A percentile compares a stretch with the other conserved stretches of the same genome.
phyloP scores from a whole-genome alignment of 495 filamentous ascomycete species.

The Penicillium pancosmium region DNA sequence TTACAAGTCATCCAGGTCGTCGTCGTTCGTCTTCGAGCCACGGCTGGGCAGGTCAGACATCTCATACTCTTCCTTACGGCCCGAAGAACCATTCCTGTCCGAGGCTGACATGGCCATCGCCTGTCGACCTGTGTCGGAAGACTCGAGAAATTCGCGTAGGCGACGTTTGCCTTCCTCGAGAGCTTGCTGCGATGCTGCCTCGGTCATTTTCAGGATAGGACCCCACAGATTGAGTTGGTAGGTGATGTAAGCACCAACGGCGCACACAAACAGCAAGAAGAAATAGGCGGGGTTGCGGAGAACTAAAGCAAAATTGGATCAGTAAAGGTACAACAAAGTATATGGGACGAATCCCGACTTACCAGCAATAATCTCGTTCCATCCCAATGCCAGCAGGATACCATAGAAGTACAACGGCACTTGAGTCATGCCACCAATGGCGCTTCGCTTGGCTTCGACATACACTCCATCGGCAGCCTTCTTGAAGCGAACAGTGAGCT shows the following conservation, averaged over 20 bases:
- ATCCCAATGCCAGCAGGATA: conserved; percentile 83
- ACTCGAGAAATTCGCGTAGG: conserved; percentile 83
- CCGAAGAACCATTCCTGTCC: conserved; percentile 23
- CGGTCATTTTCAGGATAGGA: conserved; percentile 90
- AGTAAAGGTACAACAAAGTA: conserved; percentile 15
- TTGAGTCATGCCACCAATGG: conserved; percentile 93
- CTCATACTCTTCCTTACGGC: conserved; percentile 44
- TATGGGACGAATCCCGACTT: conserved; percentile 36
- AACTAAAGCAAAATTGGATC: conserved; percentile 52
- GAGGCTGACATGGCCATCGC: conserved; percentile 70
- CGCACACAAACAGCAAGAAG: conserved; percentile 77
- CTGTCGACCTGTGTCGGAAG: conserved; percentile 75
- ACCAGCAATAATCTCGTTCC: conserved; percentile 96
- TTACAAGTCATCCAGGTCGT: conserved; percentile 49
- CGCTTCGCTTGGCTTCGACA: conserved; percentile 94
- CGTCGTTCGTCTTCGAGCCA: conserved; percentile 32
- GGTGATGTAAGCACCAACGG: conserved; percentile 78
- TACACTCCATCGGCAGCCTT: conserved; percentile 97
- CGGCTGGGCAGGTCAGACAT: conserved; percentile 47
- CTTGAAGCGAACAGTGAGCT: conserved; percentile 93
- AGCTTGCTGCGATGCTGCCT: conserved; percentile 84
- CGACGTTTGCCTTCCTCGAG: conserved; percentile 86
- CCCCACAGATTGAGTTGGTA: conserved; percentile 94
- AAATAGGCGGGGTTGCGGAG: conserved; percentile 92
- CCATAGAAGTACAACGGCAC: conserved; percentile 95